Conservation (phyloP, 1,284 basidiomycete genomes). For the Flammula alnicola region DNA sequence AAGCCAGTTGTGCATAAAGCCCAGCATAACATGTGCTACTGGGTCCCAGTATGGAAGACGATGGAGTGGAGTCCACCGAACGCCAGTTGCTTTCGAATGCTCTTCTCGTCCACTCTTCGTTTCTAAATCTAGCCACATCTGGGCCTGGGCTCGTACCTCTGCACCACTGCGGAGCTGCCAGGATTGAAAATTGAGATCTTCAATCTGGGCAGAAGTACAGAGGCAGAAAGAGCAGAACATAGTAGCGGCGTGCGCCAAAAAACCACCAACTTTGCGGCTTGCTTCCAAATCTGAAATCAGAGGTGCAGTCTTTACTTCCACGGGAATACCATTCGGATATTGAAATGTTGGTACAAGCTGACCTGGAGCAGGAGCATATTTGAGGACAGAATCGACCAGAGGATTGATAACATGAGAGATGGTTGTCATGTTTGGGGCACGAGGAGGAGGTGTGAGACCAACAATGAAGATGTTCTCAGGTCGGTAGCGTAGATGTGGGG, state of each 20-base stretch:
- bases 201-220: constrained; percentile 9
- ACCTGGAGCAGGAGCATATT: constrained; percentile 19
- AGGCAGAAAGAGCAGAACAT: constrained; percentile 32
- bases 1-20: constrained; percentile 40
- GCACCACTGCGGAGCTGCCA: constrained; percentile 15
- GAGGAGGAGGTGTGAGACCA: constrained; percentile 22
- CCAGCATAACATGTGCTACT: constrained; percentile 34
- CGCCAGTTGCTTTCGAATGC: constrained; percentile 25
- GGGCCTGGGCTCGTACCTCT: constrained; percentile 20
- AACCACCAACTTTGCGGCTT: constrained; percentile 30
- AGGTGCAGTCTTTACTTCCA: too few species aligned
- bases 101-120: constrained; percentile 14
- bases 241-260: constrained; percentile 19
- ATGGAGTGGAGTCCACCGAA: constrained; percentile 34
- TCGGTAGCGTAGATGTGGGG: constrained; percentile 15
- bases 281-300: constrained; percentile 36
- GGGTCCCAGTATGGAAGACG: constrained; percentile 34
- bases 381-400: constrained; percentile 15
- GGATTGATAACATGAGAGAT: constrained; percentile 19
- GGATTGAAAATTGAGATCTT: constrained; percentile 17
- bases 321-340: constrained; percentile 26
- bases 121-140: constrained; percentile 15
- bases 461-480: constrained; percentile 25
- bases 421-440: constrained; percentile 18
- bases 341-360: constrained; percentile 19